These are phyloP conservation scores for Buddleja alternifolia DNA, from an alignment of 257 asterid genomes.

Conservation along the genomic window DNA sequence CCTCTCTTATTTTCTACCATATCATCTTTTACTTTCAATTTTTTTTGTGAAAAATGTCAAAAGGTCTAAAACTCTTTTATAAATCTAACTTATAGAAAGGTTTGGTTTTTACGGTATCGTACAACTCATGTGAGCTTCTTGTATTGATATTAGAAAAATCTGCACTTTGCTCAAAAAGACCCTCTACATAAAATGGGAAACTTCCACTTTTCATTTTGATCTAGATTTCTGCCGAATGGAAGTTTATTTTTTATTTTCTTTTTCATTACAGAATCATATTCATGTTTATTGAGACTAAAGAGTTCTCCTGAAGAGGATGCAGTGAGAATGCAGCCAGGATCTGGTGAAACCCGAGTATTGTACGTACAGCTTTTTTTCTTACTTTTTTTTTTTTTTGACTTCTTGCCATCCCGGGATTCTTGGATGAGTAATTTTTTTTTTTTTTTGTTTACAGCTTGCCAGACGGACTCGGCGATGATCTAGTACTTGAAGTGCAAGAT, in stretches of 20 bases:
- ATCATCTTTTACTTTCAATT: background rate
- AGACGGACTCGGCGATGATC: conserved; percentile 89
- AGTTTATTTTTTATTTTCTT: conserved; percentile 1
- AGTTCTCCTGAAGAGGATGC: conserved; percentile 81
- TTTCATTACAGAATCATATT: conserved; percentile 63
- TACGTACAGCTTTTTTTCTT: conserved; percentile 45
- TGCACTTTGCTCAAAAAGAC: background rate
- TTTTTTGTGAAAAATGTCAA: background rate
- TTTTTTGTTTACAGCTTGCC: conserved; percentile 64
- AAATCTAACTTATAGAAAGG: background rate
- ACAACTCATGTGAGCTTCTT: background rate
- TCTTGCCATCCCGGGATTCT: conserved; percentile 15
- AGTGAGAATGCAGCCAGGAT: conserved; percentile 93
- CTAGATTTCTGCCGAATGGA: background rate
- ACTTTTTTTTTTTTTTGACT: background rate
- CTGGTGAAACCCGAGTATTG: conserved; percentile 92
- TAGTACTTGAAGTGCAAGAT: conserved; percentile 77
- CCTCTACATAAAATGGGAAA: background rate
- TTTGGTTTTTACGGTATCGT: background rate
- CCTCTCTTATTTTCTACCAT: conserved; percentile 6
- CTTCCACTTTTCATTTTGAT: conserved; percentile 22
- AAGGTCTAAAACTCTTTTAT: background rate
- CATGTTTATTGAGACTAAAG: conserved; percentile 80
- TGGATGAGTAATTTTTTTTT: conserved; percentile 23
- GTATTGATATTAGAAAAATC: too few species aligned